These are phyloP conservation scores for Poa annua DNA, from an alignment of 176 grass and related monocot genomes.

Conservation along the genomic window DNA sequence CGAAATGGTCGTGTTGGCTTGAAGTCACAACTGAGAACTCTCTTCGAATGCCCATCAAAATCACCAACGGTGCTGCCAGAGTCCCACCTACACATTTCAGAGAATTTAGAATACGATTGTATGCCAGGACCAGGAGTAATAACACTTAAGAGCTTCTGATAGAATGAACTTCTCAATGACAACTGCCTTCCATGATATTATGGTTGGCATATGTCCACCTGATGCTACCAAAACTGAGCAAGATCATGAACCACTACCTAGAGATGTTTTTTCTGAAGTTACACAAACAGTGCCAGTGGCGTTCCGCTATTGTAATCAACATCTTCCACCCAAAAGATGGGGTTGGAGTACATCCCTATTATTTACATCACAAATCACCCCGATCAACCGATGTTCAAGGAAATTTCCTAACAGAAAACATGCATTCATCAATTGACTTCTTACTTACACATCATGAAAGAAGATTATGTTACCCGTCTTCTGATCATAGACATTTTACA, in stretches of 20 bases:
- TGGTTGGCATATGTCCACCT: background rate
- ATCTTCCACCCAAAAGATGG: background rate
- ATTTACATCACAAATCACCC: background rate
- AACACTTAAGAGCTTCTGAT: background rate
- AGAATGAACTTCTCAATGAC: background rate
- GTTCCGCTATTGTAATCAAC: background rate
- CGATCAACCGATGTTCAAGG: no score
- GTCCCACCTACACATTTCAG: slow-evolving; percentile 75
- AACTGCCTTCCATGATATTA: background rate
- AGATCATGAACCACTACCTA: background rate
- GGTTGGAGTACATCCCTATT: background rate
- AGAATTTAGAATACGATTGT: background rate
- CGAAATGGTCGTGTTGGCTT: slow-evolving; percentile 94
- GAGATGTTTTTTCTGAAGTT: background rate
- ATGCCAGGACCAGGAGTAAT: background rate
- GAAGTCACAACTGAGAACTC: slow-evolving; percentile 94
- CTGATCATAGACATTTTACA: background rate
- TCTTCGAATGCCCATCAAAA: slow-evolving; percentile 93
- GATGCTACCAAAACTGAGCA: background rate
- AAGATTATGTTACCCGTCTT: background rate
- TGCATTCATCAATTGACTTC: background rate
- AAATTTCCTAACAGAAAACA: background rate
- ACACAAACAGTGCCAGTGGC: background rate
- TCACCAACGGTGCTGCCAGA: slow-evolving; percentile 93
- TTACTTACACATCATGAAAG: background rate